Evolutionary conservation across 805 yeast genomes (phyloP).

Genomic region (Candida vartiovaarae): DNA sequence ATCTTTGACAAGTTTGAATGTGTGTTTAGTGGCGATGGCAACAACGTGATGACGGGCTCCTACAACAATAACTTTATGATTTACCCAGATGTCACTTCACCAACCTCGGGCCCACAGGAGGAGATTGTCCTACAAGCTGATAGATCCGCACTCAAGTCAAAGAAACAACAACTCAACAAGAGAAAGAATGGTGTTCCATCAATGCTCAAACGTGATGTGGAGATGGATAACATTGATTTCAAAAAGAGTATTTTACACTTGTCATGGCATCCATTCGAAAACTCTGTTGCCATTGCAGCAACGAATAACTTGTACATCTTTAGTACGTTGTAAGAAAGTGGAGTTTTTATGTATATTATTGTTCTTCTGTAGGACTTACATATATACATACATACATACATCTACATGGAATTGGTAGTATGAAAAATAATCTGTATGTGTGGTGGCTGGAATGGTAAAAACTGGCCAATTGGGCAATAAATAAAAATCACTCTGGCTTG

Average conservation of each 20-base stretch:
- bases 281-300: slow-evolving; percentile 96
- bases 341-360: background rate
- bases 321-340: slow-evolving; percentile 49
- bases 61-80: slow-evolving; percentile 96
- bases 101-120: slow-evolving; percentile 14
- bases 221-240: slow-evolving; percentile 73
- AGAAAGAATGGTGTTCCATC: slow-evolving; percentile 29
- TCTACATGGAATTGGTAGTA: too few species aligned
- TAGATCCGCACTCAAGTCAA: slow-evolving; percentile 87
- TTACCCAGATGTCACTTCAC: slow-evolving; percentile 71
- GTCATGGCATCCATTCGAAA: slow-evolving; percentile 98
- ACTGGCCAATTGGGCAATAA: too few species aligned
- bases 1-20: slow-evolving; percentile 98
- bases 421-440: too few species aligned
- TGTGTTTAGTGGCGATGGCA: slow-evolving; percentile 87
- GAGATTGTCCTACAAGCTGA: slow-evolving; percentile 94
- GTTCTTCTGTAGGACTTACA: too few species aligned
- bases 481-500: slow-evolving; percentile 16
- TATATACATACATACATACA: too few species aligned
- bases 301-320: slow-evolving; percentile 89
- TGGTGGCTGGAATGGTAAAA: too few species aligned
- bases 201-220: slow-evolving; percentile 38
- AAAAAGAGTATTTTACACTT: slow-evolving; percentile 89
- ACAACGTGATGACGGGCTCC: slow-evolving; percentile 92
- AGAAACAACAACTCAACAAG: slow-evolving; percentile 34